A percentile compares a stretch with the other conserved stretches of the same genome.
phyloP scores from a whole-genome alignment of 768 basidiomycete genomes.

The Jaapia argillacea region DNA sequence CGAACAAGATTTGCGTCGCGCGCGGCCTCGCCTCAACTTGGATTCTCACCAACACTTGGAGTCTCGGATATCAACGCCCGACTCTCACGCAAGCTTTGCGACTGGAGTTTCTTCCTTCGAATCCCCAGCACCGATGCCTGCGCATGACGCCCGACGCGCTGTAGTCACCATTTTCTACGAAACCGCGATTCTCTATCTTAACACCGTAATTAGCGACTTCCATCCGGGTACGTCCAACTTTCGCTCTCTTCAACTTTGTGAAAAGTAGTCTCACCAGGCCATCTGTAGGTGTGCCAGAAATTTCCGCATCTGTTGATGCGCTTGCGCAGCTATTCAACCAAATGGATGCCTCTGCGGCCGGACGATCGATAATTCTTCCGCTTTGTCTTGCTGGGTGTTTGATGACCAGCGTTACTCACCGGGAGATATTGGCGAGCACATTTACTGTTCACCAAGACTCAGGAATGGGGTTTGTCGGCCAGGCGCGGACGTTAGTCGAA shows the following conservation, averaged over 20 bases:
- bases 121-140: constrained; percentile 4
- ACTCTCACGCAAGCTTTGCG: constrained; percentile 6
- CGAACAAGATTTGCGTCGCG: constrained; percentile 50
- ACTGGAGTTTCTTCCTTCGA: constrained; percentile 3
- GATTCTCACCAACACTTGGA: constrained; percentile 29
- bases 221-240: constrained; percentile 47
- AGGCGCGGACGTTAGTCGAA: constrained; percentile 54
- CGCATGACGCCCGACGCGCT: constrained; percentile 32
- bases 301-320: constrained; percentile 42
- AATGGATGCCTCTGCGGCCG: constrained; percentile 37
- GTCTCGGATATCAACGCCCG: constrained; percentile 7
- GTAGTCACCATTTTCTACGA: constrained; percentile 55
- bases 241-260: neutral
- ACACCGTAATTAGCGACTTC: constrained; percentile 59
- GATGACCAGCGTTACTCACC: constrained; percentile 56
- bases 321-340: constrained; percentile 44
- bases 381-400: constrained; percentile 68
- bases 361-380: constrained; percentile 68
- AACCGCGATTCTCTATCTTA: constrained; percentile 54
- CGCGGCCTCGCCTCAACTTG: constrained; percentile 26
- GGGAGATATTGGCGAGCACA: too few relatives aligned
- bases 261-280: constrained; percentile 6
- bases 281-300: constrained; percentile 57
- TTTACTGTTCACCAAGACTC: too few relatives aligned
- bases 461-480: too few relatives aligned